Percentiles rank a stretch among this genome's conserved stretches.
phyloP scores from a whole-genome alignment of 352 stramenopile species.

The Phytophthora constricta region DNA sequence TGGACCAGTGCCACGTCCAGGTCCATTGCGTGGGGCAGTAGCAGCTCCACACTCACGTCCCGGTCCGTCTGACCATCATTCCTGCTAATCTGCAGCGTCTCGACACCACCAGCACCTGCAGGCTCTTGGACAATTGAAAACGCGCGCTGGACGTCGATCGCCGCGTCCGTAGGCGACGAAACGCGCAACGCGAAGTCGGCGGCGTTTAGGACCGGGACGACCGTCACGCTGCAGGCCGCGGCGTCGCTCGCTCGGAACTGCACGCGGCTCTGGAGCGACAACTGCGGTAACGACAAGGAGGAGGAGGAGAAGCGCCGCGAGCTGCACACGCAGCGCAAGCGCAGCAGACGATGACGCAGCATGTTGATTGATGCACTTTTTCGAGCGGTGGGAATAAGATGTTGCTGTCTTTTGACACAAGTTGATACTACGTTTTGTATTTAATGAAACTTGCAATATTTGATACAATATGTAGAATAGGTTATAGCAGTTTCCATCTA shows the following conservation, averaged over 20 bases:
- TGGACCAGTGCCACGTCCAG: slow-evolving; percentile 56
- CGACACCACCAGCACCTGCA: background rate
- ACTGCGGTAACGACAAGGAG: slow-evolving; percentile 39
- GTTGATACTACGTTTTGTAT: too few species aligned
- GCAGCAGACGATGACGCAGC: background rate
- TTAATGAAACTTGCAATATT: too few species aligned
- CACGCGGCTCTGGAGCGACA: slow-evolving; percentile 52
- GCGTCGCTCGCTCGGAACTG: slow-evolving; percentile 51
- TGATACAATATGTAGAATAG: too few species aligned
- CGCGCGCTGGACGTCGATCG: slow-evolving; percentile 12
- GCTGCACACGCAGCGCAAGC: background rate
- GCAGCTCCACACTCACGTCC: slow-evolving; percentile 35
- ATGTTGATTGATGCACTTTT: background rate
- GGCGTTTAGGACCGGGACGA: slow-evolving; percentile 57
- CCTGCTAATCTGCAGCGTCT: slow-evolving; percentile 42
- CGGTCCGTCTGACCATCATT: slow-evolving; percentile 1
- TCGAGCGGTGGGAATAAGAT: too few species aligned
- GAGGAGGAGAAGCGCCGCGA: slow-evolving; percentile 22
- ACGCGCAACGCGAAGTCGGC: slow-evolving; percentile 58
- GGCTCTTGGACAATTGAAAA: slow-evolving; percentile 41
- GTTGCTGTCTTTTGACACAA: too few species aligned
- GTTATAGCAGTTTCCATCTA: too few species aligned
- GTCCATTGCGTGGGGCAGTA: slow-evolving; percentile 51
- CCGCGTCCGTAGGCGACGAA: slow-evolving; percentile 1
- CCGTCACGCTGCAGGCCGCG: slow-evolving; percentile 38